These are phyloP conservation scores for Hanseniaspora occidentalis DNA, from an alignment of 805 yeast genomes.

Conservation along the genomic window DNA sequence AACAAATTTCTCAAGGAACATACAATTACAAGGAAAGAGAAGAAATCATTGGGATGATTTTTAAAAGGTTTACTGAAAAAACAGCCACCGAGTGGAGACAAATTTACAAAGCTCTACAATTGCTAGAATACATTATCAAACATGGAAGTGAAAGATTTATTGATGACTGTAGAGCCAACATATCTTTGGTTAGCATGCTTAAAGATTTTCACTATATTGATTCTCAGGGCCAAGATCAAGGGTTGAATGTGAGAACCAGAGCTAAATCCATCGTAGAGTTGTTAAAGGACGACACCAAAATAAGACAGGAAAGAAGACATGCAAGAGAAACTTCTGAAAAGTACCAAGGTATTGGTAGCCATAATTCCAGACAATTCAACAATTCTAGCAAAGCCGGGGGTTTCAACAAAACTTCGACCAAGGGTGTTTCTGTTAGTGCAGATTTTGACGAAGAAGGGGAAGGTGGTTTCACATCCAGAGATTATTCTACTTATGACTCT, in stretches of 20 bases:
- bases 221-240: constrained; percentile 90
- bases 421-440: constrained; percentile 25
- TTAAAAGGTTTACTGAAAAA: constrained; percentile 89
- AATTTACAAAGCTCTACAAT: constrained; percentile 85
- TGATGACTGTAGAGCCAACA: constrained; percentile 82
- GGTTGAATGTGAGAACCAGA: constrained; percentile 86
- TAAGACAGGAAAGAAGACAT: constrained; percentile 78
- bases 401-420: constrained; percentile 9
- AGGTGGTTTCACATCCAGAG: constrained; percentile 41
- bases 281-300: constrained; percentile 61
- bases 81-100: constrained; percentile 97
- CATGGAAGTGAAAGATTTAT: constrained; percentile 92
- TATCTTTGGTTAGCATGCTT: constrained; percentile 72
- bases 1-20: constrained; percentile 90
- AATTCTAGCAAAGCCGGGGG: constrained; percentile 7
- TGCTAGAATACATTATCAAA: constrained; percentile 80
- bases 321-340: constrained; percentile 79
- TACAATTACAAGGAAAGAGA: constrained; percentile 74
- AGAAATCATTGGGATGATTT: constrained; percentile 64
- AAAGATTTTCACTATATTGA: constrained; percentile 91
- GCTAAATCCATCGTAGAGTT: constrained; percentile 63
- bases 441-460: constrained; percentile 47
- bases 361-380: constrained; percentile 15
- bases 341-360: constrained; percentile 66
- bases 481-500: constrained; percentile 20